Evolutionary conservation across 2,329 filamentous ascomycete genomes (phyloP).

Genomic region (Fusarium citri): DNA sequence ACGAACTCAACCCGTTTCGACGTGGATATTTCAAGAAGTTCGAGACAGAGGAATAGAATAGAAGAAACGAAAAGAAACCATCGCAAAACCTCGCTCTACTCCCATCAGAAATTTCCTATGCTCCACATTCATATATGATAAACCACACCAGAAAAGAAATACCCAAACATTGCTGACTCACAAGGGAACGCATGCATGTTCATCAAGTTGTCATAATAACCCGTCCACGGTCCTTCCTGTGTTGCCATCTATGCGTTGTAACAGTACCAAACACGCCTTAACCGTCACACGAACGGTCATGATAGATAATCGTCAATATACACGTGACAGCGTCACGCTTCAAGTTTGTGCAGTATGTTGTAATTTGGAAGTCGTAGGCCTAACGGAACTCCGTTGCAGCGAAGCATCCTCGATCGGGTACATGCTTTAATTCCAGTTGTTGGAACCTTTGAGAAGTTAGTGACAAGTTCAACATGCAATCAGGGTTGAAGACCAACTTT

Average conservation of each 20-base stretch:
- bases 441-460: conserved; percentile 74
- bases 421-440: conserved; percentile 89
- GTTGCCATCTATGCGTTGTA: conserved; percentile 43
- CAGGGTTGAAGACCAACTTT: conserved; percentile 73
- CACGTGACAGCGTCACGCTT: conserved; percentile 7
- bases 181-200: conserved; percentile 29
- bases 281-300: conserved; percentile 14
- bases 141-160: conserved; percentile 23
- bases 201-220: conserved; percentile 37
- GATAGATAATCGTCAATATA: conserved; percentile 13
- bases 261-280: conserved; percentile 25
- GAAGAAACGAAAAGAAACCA: conserved; percentile 7
- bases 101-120: conserved; percentile 43
- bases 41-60: conserved; percentile 50
- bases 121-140: conserved; percentile 35
- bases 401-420: conserved; percentile 85
- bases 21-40: conserved; percentile 70
- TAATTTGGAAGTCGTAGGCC: conserved; percentile 15
- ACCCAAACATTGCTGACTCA: conserved; percentile 28
- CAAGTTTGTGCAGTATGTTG: not conserved
- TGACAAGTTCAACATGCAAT: not conserved
- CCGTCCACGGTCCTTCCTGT: conserved; percentile 29
- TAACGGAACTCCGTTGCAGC: conserved; percentile 83
- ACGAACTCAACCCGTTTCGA: conserved; percentile 71
- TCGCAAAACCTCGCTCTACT: conserved; percentile 36